phyloP scores from a whole-genome alignment of 78 protist species.

The Thecamonas trahens region DNA sequence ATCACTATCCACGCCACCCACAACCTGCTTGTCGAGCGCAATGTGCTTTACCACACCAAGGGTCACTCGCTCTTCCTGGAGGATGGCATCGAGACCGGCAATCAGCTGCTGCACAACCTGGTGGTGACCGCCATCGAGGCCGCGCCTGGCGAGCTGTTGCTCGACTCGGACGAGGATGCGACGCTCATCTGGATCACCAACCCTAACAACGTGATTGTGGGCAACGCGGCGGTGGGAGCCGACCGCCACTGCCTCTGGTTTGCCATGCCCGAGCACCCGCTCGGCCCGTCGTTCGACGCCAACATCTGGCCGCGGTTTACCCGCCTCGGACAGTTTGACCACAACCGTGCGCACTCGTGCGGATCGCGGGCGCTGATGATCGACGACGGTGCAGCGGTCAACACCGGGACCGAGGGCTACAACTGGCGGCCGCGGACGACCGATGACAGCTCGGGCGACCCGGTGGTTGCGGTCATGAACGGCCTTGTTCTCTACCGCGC shows the following conservation, averaged over 20 bases:
- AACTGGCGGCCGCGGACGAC: too few species aligned
- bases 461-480: too few species aligned
- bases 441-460: too few species aligned
- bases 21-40: not conserved
- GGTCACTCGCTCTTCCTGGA: conserved; percentile 27
- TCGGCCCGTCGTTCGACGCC: not conserved
- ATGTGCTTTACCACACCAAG: conserved; percentile 7
- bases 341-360: not conserved
- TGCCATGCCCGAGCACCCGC: not conserved
- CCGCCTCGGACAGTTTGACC: not conserved
- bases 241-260: conserved; percentile 20
- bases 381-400: too few species aligned
- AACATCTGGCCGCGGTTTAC: not conserved
- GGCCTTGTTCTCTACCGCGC: too few species aligned
- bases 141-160: not conserved
- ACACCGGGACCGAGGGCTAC: too few species aligned
- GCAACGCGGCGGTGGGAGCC: conserved; percentile 39
- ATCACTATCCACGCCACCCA: conserved; percentile 17
- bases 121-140: conserved; percentile 4
- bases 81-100: conserved; percentile 15
- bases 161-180: conserved; percentile 10
- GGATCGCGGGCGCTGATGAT: not conserved
- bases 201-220: conserved; percentile 3
- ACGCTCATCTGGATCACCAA: conserved; percentile 24
- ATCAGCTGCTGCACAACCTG: not conserved